Conservation (phyloP, 768 basidiomycete genomes). For the Porpolomopsis calyptriformis region DNA sequence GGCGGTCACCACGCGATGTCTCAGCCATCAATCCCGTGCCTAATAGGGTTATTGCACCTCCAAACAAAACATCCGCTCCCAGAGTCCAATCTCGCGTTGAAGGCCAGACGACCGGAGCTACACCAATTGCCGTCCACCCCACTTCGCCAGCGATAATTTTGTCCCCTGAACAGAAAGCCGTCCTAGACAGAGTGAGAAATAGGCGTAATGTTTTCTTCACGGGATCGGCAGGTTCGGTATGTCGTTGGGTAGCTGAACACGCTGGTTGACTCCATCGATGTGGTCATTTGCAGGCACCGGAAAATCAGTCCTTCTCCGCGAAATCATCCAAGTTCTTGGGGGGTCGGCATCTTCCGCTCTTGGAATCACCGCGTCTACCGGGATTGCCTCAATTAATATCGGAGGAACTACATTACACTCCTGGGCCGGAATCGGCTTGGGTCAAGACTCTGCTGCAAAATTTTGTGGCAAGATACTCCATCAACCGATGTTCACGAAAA, state of each 20-base stretch:
- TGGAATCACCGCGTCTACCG: conserved; percentile 74
- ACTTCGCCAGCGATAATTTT: conserved; percentile 23
- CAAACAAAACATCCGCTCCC: no score
- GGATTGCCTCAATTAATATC: conserved; percentile 75
- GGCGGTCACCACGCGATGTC: no score
- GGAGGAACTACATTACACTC: conserved; percentile 75
- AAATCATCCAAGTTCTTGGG: conserved; percentile 49
- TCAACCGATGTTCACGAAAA: conserved; percentile 24
- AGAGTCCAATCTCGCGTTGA: no score
- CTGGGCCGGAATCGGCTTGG: conserved; percentile 74
- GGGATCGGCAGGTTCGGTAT: conserved; percentile 64
- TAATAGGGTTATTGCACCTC: no score
- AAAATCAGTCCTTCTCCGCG: conserved; percentile 71
- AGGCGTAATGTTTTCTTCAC: conserved; percentile 86
- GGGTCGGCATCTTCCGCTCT: conserved; percentile 24
- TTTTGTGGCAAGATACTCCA: conserved; percentile 45
- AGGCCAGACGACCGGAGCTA: no score
- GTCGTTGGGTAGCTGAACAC: no score
- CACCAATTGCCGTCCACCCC: no score
- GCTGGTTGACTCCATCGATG: not conserved
- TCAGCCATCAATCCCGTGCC: no score
- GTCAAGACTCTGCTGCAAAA: conserved; percentile 41
- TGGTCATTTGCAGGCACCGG: conserved; percentile 46
- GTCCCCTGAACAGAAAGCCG: conserved; percentile 41
- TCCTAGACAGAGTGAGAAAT: conserved; percentile 44